Evolutionary conservation across 2,329 filamentous ascomycete genomes (phyloP).

Genomic region (Sclerotinia sclerotiorum): DNA sequence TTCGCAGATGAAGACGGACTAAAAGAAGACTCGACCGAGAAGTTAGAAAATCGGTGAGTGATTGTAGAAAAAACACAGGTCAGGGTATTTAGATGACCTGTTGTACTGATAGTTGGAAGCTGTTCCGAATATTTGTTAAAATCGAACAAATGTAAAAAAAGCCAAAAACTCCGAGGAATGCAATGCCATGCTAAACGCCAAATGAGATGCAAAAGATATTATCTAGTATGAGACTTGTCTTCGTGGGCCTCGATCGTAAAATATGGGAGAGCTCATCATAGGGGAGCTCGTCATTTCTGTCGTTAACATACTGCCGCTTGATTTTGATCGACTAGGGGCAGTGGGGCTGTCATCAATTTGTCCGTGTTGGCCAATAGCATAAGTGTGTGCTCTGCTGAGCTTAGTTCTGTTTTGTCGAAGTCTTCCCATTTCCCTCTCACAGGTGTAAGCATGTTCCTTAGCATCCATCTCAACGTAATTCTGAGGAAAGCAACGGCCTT

Average conservation of each 20-base stretch:
- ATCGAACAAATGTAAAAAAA: slow-evolving; percentile 4
- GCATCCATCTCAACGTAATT: slow-evolving; percentile 97
- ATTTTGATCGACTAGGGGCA: slow-evolving; percentile 40
- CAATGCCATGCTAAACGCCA: slow-evolving; percentile 32
- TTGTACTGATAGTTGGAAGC: slow-evolving; percentile 15
- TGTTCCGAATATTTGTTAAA: slow-evolving; percentile 20
- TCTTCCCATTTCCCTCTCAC: slow-evolving; percentile 91
- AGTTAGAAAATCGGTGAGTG: slow-evolving; percentile 15
- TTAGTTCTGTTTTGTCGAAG: slow-evolving; percentile 83
- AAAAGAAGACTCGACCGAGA: slow-evolving; percentile 15
- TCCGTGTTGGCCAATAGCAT: slow-evolving; percentile 81
- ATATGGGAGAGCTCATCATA: slow-evolving; percentile 42
- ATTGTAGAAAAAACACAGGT: slow-evolving; percentile 18
- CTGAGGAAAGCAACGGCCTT: slow-evolving; percentile 81
- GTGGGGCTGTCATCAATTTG: slow-evolving; percentile 60
- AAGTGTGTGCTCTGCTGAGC: slow-evolving; percentile 84
- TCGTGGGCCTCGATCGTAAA: slow-evolving; percentile 55
- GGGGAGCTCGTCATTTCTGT: slow-evolving; percentile 32
- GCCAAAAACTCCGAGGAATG: slow-evolving; percentile 21
- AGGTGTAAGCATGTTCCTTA: slow-evolving; percentile 86
- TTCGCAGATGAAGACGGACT: slow-evolving; percentile 20
- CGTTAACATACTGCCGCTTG: slow-evolving; percentile 40
- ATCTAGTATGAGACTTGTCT: slow-evolving; percentile 65
- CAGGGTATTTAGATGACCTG: slow-evolving; percentile 23
- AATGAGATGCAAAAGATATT: slow-evolving; percentile 31